Evolutionary conservation across 495 filamentous ascomycete genomes (phyloP), one percentile per base, ranked within the genome.

Genomic region (Penicillium nucicola): DNA sequence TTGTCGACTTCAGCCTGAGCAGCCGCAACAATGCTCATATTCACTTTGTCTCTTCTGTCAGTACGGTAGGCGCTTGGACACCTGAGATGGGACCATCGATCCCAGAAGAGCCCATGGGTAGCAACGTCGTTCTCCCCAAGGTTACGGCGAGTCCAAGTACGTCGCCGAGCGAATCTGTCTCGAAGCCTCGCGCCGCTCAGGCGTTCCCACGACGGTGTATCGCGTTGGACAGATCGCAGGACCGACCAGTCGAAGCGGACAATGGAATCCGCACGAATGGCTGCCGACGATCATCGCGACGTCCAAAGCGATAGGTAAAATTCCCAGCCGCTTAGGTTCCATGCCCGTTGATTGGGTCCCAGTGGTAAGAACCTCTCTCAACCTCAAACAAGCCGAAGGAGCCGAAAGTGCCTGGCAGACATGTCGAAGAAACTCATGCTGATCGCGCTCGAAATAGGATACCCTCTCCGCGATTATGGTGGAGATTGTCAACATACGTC

Each of bases 181-280:
- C 1, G 66, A 75, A 17, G 77, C 77, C 2, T 58, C 70, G 50
- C 15, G 61, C 67, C 17, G 53, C 39, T 13, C 61, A 9, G 62
- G 60, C 9, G 67, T 84, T 3, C 67, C 71, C 0, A 69, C 69
- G 2, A 70, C 70, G 1, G 64, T 84, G 10, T 71, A 78, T 46
- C 77, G 84, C 0, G 74, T 84, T 3, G 82, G 83, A 0, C 83
- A 85, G 56, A 76, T 85, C 33, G 78, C 61, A 3, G 83, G 84
- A 0, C 77, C 83, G 2, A 64, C 57, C 1, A 47, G 42, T 5
- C 2, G 44, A 12, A 37, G 36, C 1, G 70, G 68, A 31, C 45
- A 58, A 23, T 75, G 71, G 71, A 75, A 66, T 34, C 45, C 43
- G 12, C 55, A 64, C 8, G 71, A 75, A 49, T 75, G 70, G 70